These are phyloP conservation scores for Stagonosporopsis rhizophila DNA, from an alignment of 2,329 filamentous ascomycete genomes.

Conservation along the genomic window DNA sequence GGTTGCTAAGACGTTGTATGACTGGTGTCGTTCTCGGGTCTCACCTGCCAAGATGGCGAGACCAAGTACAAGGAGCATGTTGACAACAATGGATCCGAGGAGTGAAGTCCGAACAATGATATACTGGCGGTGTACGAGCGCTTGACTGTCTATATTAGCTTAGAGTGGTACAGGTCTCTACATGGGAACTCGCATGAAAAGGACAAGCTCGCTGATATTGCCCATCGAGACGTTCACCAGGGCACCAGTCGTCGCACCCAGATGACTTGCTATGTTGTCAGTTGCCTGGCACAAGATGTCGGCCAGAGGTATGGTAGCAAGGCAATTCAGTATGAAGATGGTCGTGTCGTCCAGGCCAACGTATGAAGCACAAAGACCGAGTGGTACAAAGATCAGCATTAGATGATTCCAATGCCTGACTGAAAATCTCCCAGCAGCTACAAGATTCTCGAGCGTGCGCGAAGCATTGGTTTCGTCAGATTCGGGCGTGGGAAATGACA, in stretches of 20 bases:
- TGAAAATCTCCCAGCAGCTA: background rate
- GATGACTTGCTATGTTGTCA: constrained; percentile 82
- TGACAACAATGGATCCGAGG: constrained; percentile 85
- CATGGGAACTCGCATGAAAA: constrained; percentile 60
- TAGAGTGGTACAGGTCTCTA: constrained; percentile 16
- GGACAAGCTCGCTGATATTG: constrained; percentile 86
- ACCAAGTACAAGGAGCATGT: constrained; percentile 81
- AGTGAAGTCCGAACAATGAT: constrained; percentile 87
- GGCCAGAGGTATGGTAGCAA: constrained; percentile 23
- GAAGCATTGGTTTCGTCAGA: background rate
- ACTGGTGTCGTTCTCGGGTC: constrained; percentile 76
- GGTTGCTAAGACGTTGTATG: constrained; percentile 85
- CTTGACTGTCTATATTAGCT: constrained; percentile 67
- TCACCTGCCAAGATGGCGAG: constrained; percentile 85
- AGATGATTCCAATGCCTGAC: constrained; percentile 72
- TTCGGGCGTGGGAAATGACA: background rate
- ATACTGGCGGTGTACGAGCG: constrained; percentile 73
- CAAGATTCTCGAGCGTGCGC: background rate
- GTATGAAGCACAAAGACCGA: constrained; percentile 61
- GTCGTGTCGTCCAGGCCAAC: constrained; percentile 72
- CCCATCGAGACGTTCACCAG: constrained; percentile 64
- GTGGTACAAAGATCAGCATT: constrained; percentile 74
- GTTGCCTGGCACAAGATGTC: constrained; percentile 25
- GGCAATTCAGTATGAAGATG: constrained; percentile 24
- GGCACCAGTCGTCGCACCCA: constrained; percentile 65